A percentile compares a stretch with the other conserved stretches of the same genome.
Evolutionary conservation across 805 yeast genomes (phyloP).

Genomic region (Jamesozyma spencerorum): DNA sequence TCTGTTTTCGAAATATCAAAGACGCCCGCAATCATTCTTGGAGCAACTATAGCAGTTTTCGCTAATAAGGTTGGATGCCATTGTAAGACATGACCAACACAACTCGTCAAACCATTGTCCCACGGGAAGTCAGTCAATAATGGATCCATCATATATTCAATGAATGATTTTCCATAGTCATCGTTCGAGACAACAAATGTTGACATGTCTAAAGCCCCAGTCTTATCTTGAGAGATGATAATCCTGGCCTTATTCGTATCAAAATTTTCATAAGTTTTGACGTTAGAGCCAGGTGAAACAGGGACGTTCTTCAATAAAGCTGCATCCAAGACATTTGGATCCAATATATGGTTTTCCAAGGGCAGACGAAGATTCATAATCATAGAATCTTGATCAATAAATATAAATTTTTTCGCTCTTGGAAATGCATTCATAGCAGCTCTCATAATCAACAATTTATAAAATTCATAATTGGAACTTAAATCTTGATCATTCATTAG

Average conservation of each 20-base stretch:
- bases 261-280: slow-evolving; percentile 51
- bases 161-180: slow-evolving; percentile 50
- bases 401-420: slow-evolving; percentile 84
- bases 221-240: slow-evolving; percentile 57
- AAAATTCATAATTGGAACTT: slow-evolving; percentile 18
- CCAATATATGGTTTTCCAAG: slow-evolving; percentile 49
- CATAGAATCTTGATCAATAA: slow-evolving; percentile 65
- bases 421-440: slow-evolving; percentile 96
- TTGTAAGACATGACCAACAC: slow-evolving; percentile 77
- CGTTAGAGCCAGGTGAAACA: slow-evolving; percentile 34
- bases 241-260: slow-evolving; percentile 47
- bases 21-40: slow-evolving; percentile 43
- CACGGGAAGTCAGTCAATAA: slow-evolving; percentile 55
- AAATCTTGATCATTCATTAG: slow-evolving; percentile 38
- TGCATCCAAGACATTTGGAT: slow-evolving; percentile 51
- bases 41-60: slow-evolving; percentile 63
- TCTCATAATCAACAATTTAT: slow-evolving; percentile 37
- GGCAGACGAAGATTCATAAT: slow-evolving; percentile 64
- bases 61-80: slow-evolving; percentile 86
- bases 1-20: slow-evolving; percentile 30
- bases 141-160: slow-evolving; percentile 76
- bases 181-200: slow-evolving; percentile 68
- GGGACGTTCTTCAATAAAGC: slow-evolving; percentile 64
- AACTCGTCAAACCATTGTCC: slow-evolving; percentile 35
- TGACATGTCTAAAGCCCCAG: slow-evolving; percentile 51